phyloP scores from a whole-genome alignment of 2,329 filamentous ascomycete genomes.

The Pseudocercospora musae region DNA sequence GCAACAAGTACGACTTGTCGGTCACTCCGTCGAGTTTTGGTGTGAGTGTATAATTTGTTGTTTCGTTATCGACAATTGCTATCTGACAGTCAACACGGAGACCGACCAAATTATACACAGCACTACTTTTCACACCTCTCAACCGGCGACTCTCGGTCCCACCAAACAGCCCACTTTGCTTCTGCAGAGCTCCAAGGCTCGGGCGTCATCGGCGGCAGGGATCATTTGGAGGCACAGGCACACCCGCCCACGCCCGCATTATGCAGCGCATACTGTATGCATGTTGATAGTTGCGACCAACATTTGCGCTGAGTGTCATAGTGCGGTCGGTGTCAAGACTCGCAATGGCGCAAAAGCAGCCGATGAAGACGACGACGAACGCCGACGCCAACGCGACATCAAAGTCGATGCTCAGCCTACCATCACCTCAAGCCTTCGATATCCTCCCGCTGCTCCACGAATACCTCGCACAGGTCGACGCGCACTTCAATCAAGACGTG shows the following conservation, averaged over 20 bases:
- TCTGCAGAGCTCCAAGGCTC: not conserved
- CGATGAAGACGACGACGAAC: constrained; percentile 24
- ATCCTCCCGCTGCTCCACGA: constrained; percentile 76
- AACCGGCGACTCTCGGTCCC: constrained; percentile 2
- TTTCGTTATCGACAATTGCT: not conserved
- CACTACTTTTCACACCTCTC: not conserved
- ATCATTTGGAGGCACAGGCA: not conserved
- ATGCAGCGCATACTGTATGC: too few species aligned
- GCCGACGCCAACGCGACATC: constrained; percentile 12
- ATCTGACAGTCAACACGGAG: not conserved
- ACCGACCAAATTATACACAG: not conserved
- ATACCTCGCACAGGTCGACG: constrained; percentile 67
- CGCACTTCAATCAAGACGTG: constrained; percentile 12
- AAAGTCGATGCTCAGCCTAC: constrained; percentile 47
- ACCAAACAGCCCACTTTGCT: not conserved
- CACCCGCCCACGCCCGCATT: not conserved
- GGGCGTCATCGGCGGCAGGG: not conserved
- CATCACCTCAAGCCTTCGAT: constrained; percentile 80
- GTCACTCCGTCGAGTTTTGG: not conserved
- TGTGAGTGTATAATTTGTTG: not conserved
- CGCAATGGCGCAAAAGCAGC: constrained; percentile 20
- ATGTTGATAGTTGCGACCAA: not conserved
- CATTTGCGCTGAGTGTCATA: not conserved
- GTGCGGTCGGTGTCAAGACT: not conserved
- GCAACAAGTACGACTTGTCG: not conserved